A percentile compares a stretch with the other conserved stretches of the same genome.
Evolutionary conservation across 371 early-diverging fungal species (phyloP).

Genomic region (Gilbertella persicaria): DNA sequence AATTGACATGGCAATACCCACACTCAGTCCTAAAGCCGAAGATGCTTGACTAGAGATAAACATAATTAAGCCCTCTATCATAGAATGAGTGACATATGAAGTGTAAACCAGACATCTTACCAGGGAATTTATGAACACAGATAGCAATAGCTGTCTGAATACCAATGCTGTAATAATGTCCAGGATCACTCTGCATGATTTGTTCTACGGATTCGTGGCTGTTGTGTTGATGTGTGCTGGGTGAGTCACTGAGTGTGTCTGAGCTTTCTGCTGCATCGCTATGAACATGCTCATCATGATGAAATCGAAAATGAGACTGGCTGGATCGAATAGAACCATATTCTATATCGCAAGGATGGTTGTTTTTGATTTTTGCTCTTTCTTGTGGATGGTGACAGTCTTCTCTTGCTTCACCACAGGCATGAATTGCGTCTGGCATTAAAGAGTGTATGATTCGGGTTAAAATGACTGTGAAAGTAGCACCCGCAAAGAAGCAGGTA

Average conservation of each 20-base stretch:
- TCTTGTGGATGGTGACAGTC: slow-evolving; percentile 16
- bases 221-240: slow-evolving; percentile 14
- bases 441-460: slow-evolving; percentile 34
- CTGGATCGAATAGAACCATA: slow-evolving; percentile 32
- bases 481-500: slow-evolving; percentile 38
- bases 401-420: slow-evolving; percentile 32
- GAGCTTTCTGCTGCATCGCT: not conserved
- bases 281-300: slow-evolving; percentile 23
- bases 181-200: slow-evolving; percentile 15
- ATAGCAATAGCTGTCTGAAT: slow-evolving; percentile 82
- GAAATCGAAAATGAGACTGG: slow-evolving; percentile 43
- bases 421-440: slow-evolving; percentile 47
- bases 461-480: slow-evolving; percentile 29
- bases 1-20: slow-evolving; percentile 73
- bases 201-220: slow-evolving; percentile 24
- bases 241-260: not conserved
- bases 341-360: slow-evolving; percentile 25
- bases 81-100: no score
- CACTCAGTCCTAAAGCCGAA: slow-evolving; percentile 62
- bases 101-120: no score
- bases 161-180: slow-evolving; percentile 52
- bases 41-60: slow-evolving; percentile 67
- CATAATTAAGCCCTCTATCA: slow-evolving; percentile 72
- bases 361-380: slow-evolving; percentile 12
- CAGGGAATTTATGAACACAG: slow-evolving; percentile 79